Percentiles rank a stretch among this genome's conserved stretches.
These are phyloP conservation scores for Pelargonium nanum DNA, from an alignment of 345 rosid genomes.

Conservation along the genomic window DNA sequence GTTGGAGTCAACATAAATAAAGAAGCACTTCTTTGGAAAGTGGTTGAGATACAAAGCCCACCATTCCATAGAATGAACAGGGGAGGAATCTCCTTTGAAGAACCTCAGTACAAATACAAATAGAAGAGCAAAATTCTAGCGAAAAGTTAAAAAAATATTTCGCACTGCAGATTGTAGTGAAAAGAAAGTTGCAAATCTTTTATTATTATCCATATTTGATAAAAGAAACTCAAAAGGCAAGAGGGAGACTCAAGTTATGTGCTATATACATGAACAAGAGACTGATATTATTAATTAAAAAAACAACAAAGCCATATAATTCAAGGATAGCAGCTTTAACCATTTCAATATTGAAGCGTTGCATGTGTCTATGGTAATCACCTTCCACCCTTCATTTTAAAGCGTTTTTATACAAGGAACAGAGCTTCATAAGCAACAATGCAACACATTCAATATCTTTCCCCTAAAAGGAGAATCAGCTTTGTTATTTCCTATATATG, in stretches of 20 bases:
- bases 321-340: not conserved
- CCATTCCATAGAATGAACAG: too few species aligned
- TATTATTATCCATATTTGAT: too few species aligned
- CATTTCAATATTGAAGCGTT: not conserved
- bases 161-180: not conserved
- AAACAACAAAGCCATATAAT: not conserved
- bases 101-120: too few species aligned
- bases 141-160: too few species aligned
- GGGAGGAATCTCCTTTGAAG: too few species aligned
- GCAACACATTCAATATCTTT: not conserved
- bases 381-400: not conserved
- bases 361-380: not conserved
- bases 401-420: not conserved
- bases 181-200: not conserved
- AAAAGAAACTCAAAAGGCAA: too few species aligned
- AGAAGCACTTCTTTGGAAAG: not conserved
- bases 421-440: not conserved
- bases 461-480: not conserved
- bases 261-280: not conserved
- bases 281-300: not conserved
- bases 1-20: not conserved
- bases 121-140: too few species aligned
- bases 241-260: not conserved
- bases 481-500: not conserved
- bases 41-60: not conserved